Conservation (phyloP, 306 rosid genomes). For the Cyclanthera cordifolia region DNA sequence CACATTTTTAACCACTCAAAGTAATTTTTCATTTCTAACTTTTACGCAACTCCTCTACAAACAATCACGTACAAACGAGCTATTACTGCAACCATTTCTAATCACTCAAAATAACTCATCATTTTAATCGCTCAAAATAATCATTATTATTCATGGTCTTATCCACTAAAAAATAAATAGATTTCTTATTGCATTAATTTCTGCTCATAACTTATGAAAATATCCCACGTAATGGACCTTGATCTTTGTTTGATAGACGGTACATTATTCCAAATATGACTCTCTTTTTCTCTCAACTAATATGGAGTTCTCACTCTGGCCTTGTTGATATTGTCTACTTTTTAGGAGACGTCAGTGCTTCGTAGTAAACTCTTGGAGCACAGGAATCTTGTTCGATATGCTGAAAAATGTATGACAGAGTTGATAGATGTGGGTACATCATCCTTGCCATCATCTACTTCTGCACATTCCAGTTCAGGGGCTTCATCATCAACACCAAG, state of each 20-base stretch:
- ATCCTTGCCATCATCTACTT: slow-evolving; percentile 30
- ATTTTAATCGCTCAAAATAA: no score
- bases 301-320: neutral
- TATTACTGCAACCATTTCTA: no score
- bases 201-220: neutral
- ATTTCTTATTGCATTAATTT: neutral
- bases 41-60: no score
- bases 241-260: neutral
- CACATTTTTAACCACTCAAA: no score
- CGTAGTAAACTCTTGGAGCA: slow-evolving; percentile 59
- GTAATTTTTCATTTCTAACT: no score
- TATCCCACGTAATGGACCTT: neutral
- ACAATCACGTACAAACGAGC: no score
- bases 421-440: slow-evolving; percentile 34
- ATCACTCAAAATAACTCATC: no score
- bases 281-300: neutral
- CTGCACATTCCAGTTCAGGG: slow-evolving; percentile 27
- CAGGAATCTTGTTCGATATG: slow-evolving; percentile 59
- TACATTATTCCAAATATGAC: neutral
- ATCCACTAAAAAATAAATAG: neutral
- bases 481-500: slow-evolving; percentile 49
- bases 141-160: no score
- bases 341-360: slow-evolving; percentile 68
- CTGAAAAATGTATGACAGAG: slow-evolving; percentile 42
- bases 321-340: slow-evolving; percentile 20